These are phyloP conservation scores for Epichloe festucae DNA, from an alignment of 2,329 filamentous ascomycete genomes.

Conservation along the genomic window DNA sequence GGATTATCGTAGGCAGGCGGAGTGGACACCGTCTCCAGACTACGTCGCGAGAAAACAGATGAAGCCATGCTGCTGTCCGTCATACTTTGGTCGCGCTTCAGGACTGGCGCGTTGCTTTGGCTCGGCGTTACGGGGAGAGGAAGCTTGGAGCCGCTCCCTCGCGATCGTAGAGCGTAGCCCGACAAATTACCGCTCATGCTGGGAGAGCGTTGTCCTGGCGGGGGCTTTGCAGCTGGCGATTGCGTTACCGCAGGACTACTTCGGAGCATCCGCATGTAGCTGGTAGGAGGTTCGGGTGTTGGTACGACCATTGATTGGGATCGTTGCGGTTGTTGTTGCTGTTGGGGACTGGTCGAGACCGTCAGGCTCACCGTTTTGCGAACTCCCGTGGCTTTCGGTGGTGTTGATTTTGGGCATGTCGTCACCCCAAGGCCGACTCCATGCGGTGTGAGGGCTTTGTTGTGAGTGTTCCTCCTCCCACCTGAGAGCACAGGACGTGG, in stretches of 20 bases:
- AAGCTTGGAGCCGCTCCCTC: constrained; percentile 25
- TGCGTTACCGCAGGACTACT: neutral
- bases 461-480: neutral
- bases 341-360: neutral
- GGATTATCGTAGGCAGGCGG: constrained; percentile 18
- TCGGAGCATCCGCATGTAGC: neutral
- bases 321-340: neutral
- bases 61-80: constrained; percentile 31
- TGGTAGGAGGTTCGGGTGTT: neutral
- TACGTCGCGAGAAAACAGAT: constrained; percentile 26
- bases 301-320: neutral
- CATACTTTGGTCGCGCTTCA: constrained; percentile 23
- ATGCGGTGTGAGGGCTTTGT: neutral
- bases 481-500: neutral
- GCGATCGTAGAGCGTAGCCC: constrained; percentile 20
- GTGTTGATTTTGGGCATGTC: neutral
- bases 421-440: constrained; percentile 1
- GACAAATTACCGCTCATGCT: constrained; percentile 13
- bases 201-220: constrained; percentile 11
- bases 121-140: constrained; percentile 26
- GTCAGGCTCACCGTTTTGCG: neutral
- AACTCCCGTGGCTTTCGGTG: constrained; percentile 1
- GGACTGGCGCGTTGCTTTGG: constrained; percentile 22
- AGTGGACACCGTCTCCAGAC: constrained; percentile 22
- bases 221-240: neutral